phyloP scores from a whole-genome alignment of 2,329 filamentous ascomycete species.

The Trichoderma atrobrunneum region DNA sequence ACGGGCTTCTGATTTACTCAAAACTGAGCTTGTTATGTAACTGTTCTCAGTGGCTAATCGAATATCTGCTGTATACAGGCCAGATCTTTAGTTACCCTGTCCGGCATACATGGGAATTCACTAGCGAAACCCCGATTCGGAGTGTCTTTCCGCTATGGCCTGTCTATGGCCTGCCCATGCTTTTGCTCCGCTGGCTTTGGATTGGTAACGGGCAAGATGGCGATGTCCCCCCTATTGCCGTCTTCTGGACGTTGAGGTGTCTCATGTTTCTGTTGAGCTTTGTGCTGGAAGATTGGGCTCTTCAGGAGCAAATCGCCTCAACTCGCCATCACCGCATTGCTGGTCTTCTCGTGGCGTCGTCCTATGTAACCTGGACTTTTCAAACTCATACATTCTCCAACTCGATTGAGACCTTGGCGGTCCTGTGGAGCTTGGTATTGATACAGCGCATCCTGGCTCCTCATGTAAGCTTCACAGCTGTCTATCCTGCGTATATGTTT shows the following conservation, averaged over 20 bases:
- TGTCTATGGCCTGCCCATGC: slow-evolving; percentile 90
- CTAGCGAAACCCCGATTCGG: slow-evolving; percentile 79
- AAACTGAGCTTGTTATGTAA: not conserved
- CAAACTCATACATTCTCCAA: slow-evolving; percentile 99
- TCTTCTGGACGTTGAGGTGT: slow-evolving; percentile 85
- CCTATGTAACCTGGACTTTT: slow-evolving; percentile 98
- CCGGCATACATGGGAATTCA: slow-evolving; percentile 94
- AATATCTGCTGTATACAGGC: slow-evolving; percentile 49
- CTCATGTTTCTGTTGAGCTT: slow-evolving; percentile 96
- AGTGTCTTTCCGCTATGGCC: slow-evolving; percentile 97
- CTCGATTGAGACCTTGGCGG: slow-evolving; percentile 87
- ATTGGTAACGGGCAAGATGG: slow-evolving; percentile 75
- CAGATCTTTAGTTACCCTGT: slow-evolving; percentile 91
- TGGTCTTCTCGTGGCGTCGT: slow-evolving; percentile 84
- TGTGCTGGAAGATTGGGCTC: slow-evolving; percentile 95
- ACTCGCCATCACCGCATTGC: slow-evolving; percentile 69
- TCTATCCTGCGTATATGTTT: not conserved
- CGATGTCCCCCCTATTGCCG: slow-evolving; percentile 75
- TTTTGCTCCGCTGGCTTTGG: slow-evolving; percentile 88
- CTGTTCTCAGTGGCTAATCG: not conserved
- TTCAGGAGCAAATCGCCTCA: slow-evolving; percentile 83
- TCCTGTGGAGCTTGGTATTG: slow-evolving; percentile 90
- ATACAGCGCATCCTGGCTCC: slow-evolving; percentile 80
- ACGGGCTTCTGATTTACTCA: not conserved
- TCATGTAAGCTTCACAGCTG: slow-evolving; percentile 54